Evolutionary conservation across 2,329 filamentous ascomycete species (phyloP).

Genomic region (Hypoxylon sp.): DNA sequence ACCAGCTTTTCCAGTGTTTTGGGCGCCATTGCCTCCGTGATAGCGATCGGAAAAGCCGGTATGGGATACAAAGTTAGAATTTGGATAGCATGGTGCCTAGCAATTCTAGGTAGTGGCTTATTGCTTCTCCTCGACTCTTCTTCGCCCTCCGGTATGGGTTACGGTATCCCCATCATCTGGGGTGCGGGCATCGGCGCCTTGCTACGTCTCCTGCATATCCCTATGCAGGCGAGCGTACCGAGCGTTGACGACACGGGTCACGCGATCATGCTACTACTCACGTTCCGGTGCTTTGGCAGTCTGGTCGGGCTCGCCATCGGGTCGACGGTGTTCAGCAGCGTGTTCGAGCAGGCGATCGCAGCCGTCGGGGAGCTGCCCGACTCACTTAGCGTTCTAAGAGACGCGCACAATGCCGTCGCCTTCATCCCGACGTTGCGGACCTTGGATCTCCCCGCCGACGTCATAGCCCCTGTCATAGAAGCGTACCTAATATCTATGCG

Average conservation of each 20-base stretch:
- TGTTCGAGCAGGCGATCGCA: constrained; percentile 48
- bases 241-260: constrained; percentile 56
- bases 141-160: constrained; percentile 40
- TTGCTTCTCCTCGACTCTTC: constrained; percentile 35
- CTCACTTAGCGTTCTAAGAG: constrained; percentile 27
- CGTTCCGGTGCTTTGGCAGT: constrained; percentile 57
- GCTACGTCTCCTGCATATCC: constrained; percentile 45
- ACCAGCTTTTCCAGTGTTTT: constrained; percentile 39
- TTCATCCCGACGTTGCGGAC: constrained; percentile 43
- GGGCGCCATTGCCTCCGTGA: constrained; percentile 40
- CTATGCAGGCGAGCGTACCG: constrained; percentile 56
- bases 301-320: constrained; percentile 56
- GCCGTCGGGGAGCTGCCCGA: constrained; percentile 37
- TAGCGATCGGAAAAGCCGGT: constrained; percentile 38
- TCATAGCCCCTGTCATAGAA: constrained; percentile 29
- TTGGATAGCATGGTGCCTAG: constrained; percentile 47
- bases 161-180: constrained; percentile 50
- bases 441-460: constrained; percentile 33
- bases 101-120: constrained; percentile 46
- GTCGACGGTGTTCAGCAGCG: constrained; percentile 56
- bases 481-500: constrained; percentile 39
- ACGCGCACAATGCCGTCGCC: constrained; percentile 40
- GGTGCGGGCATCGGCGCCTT: constrained; percentile 50
- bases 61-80: constrained; percentile 45
- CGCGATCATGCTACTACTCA: constrained; percentile 54